Conservation (phyloP, 116 monocot genomes). For the Papilionanthe hybrid region DNA sequence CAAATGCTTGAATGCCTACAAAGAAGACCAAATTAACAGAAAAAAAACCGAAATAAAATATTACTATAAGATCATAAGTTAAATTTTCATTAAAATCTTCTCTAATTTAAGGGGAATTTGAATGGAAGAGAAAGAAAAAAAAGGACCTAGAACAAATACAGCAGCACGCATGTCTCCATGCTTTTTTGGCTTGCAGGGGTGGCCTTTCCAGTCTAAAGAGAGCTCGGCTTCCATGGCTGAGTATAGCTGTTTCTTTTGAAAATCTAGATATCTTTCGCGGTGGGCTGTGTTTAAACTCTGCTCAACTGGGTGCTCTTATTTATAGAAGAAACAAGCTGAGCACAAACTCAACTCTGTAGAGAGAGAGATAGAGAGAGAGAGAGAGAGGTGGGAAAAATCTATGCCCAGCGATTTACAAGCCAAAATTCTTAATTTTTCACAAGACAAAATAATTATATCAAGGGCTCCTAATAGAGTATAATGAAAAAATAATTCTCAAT, state of each 20-base stretch:
- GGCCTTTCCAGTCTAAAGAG: slow-evolving; percentile 84
- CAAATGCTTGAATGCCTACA: slow-evolving; percentile 87
- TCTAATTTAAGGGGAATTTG: not conserved
- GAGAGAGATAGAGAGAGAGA: slow-evolving; percentile 8
- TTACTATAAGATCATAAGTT: not conserved
- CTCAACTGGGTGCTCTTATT: slow-evolving; percentile 30
- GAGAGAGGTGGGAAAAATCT: too few species aligned
- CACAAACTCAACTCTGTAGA: not conserved
- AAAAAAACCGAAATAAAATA: not conserved
- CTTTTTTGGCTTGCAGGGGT: slow-evolving; percentile 58
- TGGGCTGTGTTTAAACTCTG: slow-evolving; percentile 9
- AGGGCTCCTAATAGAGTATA: too few species aligned
- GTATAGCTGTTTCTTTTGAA: not conserved
- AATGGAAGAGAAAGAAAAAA: slow-evolving; percentile 17
- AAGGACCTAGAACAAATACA: slow-evolving; percentile 71
- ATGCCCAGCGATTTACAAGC: too few species aligned
- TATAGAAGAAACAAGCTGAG: slow-evolving; percentile 21
- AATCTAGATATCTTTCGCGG: slow-evolving; percentile 7
- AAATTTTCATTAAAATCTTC: not conserved
- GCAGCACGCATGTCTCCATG: slow-evolving; percentile 96
- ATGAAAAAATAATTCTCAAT: too few species aligned
- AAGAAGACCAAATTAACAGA: not conserved
- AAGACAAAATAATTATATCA: too few species aligned
- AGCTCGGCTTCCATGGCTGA: slow-evolving; percentile 40
- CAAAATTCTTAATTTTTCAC: too few species aligned